Evolutionary conservation across 2,329 filamentous ascomycete species (phyloP).

Genomic region (Rachicladosporium sp.): DNA sequence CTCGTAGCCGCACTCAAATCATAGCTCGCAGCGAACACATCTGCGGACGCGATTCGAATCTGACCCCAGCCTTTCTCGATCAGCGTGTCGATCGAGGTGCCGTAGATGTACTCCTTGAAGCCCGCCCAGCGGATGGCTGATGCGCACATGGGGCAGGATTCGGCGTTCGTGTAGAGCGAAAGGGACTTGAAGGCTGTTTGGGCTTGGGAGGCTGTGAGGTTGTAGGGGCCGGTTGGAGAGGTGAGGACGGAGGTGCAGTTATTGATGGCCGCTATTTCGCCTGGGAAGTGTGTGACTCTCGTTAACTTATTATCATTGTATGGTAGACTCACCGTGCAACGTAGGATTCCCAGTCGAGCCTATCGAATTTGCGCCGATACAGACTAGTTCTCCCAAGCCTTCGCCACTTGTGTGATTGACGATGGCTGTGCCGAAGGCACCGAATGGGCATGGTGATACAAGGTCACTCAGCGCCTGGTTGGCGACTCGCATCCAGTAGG

Average conservation of each 20-base stretch:
- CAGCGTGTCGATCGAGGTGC: conserved; percentile 37
- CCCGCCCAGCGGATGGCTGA: conserved; percentile 44
- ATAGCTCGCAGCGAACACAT: conserved; percentile 36
- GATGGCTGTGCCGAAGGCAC: conserved; percentile 41
- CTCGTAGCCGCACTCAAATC: conserved; percentile 26
- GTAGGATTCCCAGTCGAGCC: conserved; percentile 37
- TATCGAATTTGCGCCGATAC: conserved; percentile 39
- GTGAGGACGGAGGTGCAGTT: conserved; percentile 41
- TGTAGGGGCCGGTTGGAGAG: conserved; percentile 33
- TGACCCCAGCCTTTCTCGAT: conserved; percentile 39
- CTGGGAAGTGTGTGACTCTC: conserved; percentile 14
- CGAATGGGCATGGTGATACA: conserved; percentile 39
- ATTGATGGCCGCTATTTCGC: conserved; percentile 43
- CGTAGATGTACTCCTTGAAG: conserved; percentile 44
- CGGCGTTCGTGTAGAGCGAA: conserved; percentile 45
- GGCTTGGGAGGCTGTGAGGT: conserved; percentile 29
- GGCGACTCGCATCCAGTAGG: conserved; percentile 41
- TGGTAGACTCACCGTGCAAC: conserved; percentile 31
- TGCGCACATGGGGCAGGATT: conserved; percentile 48
- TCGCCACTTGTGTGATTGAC: conserved; percentile 40
- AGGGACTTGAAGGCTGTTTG: conserved; percentile 34
- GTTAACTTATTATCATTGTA: neutral
- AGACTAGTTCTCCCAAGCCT: conserved; percentile 36
- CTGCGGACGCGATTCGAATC: conserved; percentile 34
- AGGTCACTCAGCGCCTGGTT: conserved; percentile 34